Evolutionary conservation across 768 basidiomycete genomes (phyloP), one percentile per base, ranked within the genome.

Genomic region (Baorangia bicolor): DNA sequence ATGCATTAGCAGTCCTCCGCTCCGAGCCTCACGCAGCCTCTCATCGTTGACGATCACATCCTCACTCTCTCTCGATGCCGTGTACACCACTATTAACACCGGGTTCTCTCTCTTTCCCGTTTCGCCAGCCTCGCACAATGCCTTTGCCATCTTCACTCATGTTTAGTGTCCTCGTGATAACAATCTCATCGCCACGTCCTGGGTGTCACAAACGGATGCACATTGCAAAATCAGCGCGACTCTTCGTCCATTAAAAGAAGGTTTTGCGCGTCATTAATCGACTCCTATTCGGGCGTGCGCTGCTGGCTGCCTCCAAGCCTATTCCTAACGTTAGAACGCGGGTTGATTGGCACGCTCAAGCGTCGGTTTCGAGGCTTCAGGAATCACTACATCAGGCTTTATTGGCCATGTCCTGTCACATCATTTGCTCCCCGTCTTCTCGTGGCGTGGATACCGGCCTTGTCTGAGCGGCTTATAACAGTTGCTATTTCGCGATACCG

Each of bases 371-470:
- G 34, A 49, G 25, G 25, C n/a, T 25, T 25, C 33, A 7, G 40
- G 49, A 10, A 27, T 38, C 47, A 35, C 43, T 43, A n/a, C 37
- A 58, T 34, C 49, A 20, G 58, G 58, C 11, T 47, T 42, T 54
- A 59, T 58, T 39, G n/a, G 10, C 43, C 11, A 20, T 2, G 34
- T 25, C 20, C 11, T 31, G 34, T 31, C 51, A 55, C 25, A 25
- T n/a, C 31, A 18, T 34, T 12, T 16, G 25, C n/a, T 43, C 31
- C 27, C 41, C 54, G 39, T 33, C 30, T 33, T 31, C 21, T 13
- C 27, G 10, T 49, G 30, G 53, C 28, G 23, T 38, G n/a, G 39
- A 42, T 28, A 35, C 47, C 25, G 25, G 9, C 37, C 33, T 51
- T 18, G 47, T 28, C 12, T 30, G 18, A 35, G 40, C 33, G 31